Conservation (phyloP, 2,329 filamentous ascomycete genomes). For the Ophiosphaerella narmari region DNA sequence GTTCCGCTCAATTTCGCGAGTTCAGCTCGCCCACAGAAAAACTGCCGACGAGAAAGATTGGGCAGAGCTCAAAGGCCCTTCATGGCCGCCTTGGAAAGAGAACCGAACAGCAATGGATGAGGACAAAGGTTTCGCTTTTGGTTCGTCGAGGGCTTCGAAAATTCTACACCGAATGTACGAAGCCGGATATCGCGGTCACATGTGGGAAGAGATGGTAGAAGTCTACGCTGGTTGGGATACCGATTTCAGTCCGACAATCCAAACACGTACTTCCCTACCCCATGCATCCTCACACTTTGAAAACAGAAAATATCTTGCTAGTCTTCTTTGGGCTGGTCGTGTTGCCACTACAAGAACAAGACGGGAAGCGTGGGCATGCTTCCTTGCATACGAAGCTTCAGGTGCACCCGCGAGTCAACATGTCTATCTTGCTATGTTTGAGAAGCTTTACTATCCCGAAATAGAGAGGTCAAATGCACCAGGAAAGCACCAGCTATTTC, state of each 20-base stretch:
- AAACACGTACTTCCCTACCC: constrained; percentile 56
- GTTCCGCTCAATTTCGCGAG: constrained; percentile 59
- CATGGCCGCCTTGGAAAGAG: constrained; percentile 70
- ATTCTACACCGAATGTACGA: constrained; percentile 62
- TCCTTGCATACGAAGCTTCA: constrained; percentile 59
- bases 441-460: constrained; percentile 55
- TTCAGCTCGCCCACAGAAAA: constrained; percentile 64
- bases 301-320: constrained; percentile 15
- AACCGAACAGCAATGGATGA: constrained; percentile 64
- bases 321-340: constrained; percentile 59
- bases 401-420: constrained; percentile 42
- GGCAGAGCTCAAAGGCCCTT: constrained; percentile 62
- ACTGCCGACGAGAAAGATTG: constrained; percentile 60
- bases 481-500: constrained; percentile 42
- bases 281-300: constrained; percentile 8
- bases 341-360: constrained; percentile 64
- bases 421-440: constrained; percentile 62
- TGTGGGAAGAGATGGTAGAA: constrained; percentile 59
- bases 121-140: constrained; percentile 60
- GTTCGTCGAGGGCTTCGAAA: constrained; percentile 60
- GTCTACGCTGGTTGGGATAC: constrained; percentile 67
- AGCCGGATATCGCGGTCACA: constrained; percentile 59
- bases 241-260: constrained; percentile 66
- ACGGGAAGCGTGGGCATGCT: constrained; percentile 69
- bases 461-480: constrained; percentile 5